A percentile compares a stretch with the other conserved stretches of the same genome.
These are phyloP conservation scores for Candolleomyces efflorescens DNA, from an alignment of 768 basidiomycete species.

Conservation along the genomic window DNA sequence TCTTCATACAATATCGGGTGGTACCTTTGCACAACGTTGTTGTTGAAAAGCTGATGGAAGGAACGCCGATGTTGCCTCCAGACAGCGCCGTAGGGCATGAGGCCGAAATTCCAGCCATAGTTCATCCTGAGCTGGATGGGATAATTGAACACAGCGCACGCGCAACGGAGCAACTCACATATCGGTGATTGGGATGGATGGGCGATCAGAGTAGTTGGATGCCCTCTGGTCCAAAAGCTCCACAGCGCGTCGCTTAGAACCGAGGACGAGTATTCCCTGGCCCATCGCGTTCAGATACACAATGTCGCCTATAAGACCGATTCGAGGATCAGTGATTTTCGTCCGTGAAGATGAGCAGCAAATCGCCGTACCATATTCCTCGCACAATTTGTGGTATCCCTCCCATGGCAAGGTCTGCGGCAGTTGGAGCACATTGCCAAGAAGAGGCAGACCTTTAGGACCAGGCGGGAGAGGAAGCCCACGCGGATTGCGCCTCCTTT, in stretches of 20 bases:
- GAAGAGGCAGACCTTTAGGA: not conserved
- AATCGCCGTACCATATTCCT: not conserved
- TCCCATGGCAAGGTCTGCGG: not conserved
- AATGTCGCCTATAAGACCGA: conserved; percentile 7
- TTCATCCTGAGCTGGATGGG: conserved; percentile 2
- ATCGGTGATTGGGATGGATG: not conserved
- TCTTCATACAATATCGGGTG: conserved; percentile 11
- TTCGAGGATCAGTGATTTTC: not conserved
- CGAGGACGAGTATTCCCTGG: conserved; percentile 9
- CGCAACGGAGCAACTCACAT: not conserved
- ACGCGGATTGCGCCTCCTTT: not conserved
- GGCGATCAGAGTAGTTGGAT: conserved; percentile 8
- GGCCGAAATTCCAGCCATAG: not conserved
- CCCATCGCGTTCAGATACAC: conserved; percentile 11
- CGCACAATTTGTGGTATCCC: not conserved
- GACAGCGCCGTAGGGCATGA: conserved; percentile 16
- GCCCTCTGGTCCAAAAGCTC: conserved; percentile 8
- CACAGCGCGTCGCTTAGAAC: not conserved
- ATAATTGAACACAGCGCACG: not conserved
- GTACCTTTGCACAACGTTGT: conserved; percentile 10
- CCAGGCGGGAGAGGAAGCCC: not conserved
- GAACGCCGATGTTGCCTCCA: conserved; percentile 21
- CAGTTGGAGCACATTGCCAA: not conserved
- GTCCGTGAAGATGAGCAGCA: not conserved
- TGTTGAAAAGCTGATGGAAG: conserved; percentile 22